Evolutionary conservation across 805 yeast genomes (phyloP).

Genomic region (Blastobotrys chiropterorum): DNA sequence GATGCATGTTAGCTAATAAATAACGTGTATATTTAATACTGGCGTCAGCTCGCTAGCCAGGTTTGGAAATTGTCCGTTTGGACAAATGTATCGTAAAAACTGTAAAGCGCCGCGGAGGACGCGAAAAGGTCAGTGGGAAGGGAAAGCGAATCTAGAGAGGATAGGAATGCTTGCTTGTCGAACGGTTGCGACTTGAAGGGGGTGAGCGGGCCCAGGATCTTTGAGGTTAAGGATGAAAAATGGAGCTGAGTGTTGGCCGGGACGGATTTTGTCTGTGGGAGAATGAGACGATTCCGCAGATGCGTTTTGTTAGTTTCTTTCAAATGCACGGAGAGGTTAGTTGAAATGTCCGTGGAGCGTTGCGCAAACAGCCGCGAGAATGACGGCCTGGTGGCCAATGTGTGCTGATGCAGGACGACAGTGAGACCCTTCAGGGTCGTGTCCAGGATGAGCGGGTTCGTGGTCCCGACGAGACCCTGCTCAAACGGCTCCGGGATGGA

Average conservation of each 20-base stretch:
- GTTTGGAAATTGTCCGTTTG: constrained; percentile 3
- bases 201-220: constrained; percentile 14
- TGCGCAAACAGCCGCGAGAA: not conserved
- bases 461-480: constrained; percentile 18
- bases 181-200: not conserved
- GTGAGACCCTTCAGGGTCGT: constrained; percentile 2
- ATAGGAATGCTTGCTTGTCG: not conserved
- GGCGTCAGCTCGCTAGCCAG: constrained; percentile 33
- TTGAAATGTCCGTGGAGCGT: not conserved
- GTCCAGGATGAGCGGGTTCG: constrained; percentile 22
- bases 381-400: not conserved
- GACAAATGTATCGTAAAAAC: constrained; percentile 13
- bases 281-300: constrained; percentile 5
- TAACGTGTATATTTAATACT: too few species aligned
- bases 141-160: not conserved
- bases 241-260: constrained; percentile 7
- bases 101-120: not conserved
- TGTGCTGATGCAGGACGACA: not conserved
- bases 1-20: not conserved
- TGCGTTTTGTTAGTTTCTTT: constrained; percentile 8
- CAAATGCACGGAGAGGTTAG: constrained; percentile 1
- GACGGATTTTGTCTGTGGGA: constrained; percentile 13
- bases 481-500: constrained; percentile 8
- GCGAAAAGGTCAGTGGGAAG: not conserved
- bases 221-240: constrained; percentile 18